Percentiles rank a stretch among this genome's conserved stretches.
phyloP scores from a whole-genome alignment of 1,284 basidiomycete species.

The Omphalotus olearius region DNA sequence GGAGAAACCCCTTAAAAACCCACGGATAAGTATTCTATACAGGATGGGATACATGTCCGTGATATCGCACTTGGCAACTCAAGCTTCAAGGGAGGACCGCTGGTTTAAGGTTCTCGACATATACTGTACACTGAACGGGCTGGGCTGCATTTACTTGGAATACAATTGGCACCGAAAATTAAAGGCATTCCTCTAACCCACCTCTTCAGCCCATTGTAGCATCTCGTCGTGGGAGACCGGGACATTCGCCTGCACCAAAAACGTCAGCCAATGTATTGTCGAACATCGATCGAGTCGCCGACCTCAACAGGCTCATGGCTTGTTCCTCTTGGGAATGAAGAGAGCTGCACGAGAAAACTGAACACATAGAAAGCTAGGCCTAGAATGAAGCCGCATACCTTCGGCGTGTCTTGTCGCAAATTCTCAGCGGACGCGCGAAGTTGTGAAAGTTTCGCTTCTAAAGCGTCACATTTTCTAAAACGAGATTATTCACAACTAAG shows the following conservation, averaged over 20 bases:
- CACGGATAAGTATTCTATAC: no score
- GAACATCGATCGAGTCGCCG: no score
- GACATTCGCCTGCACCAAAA: neutral
- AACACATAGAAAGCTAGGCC: neutral
- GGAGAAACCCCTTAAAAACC: no score
- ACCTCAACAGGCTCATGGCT: no score
- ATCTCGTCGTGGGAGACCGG: constrained; percentile 34
- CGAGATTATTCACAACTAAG: neutral
- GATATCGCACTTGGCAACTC: no score
- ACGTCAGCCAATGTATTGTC: neutral
- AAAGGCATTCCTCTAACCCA: constrained; percentile 18
- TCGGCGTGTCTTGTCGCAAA: constrained; percentile 5
- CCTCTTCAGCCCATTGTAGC: constrained; percentile 59
- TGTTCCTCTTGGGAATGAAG: no score
- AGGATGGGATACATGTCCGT: no score
- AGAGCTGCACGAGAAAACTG: no score
- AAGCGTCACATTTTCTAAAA: constrained; percentile 59
- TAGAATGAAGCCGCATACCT: neutral
- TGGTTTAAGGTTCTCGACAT: no score
- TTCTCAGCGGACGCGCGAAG: constrained; percentile 38
- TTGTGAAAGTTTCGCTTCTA: constrained; percentile 58
- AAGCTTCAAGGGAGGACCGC: no score
- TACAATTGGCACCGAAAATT: no score
- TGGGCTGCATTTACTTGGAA: neutral
- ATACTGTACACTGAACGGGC: neutral